phyloP scores from a whole-genome alignment of 2,329 filamentous ascomycete genomes.

The Paecilomyces sp. region DNA sequence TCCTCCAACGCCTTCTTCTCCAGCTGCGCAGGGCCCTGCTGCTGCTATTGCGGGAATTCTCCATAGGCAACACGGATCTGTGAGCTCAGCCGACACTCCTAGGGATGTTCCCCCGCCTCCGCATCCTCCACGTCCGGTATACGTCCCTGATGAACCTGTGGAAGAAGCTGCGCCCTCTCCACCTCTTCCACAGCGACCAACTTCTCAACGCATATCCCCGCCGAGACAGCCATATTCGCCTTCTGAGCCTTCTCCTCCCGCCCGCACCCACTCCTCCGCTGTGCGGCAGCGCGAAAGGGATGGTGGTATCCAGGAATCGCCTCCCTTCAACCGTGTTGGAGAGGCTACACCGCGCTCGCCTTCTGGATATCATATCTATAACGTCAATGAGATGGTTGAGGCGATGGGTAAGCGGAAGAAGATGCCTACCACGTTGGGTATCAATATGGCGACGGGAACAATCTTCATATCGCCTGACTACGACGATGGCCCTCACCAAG shows the following conservation, averaged over 20 bases:
- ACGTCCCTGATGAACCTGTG: slow-evolving; percentile 58
- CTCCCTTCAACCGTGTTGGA: slow-evolving; percentile 47
- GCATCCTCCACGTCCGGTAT: slow-evolving; percentile 38
- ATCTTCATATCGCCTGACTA: slow-evolving; percentile 85
- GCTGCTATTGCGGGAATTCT: slow-evolving; percentile 49
- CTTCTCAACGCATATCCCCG: slow-evolving; percentile 48
- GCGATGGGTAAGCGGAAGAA: slow-evolving; percentile 96
- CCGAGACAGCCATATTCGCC: slow-evolving; percentile 54
- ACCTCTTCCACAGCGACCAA: slow-evolving; percentile 56
- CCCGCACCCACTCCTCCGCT: slow-evolving; percentile 16
- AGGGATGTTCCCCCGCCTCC: slow-evolving; percentile 28
- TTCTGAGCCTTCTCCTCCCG: slow-evolving; percentile 47
- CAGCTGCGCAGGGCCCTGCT: slow-evolving; percentile 46
- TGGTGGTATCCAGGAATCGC: slow-evolving; percentile 42
- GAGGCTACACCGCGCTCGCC: slow-evolving; percentile 53
- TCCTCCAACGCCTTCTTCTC: slow-evolving; percentile 20
- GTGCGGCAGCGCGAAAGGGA: slow-evolving; percentile 31
- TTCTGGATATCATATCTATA: slow-evolving; percentile 87
- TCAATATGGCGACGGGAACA: slow-evolving; percentile 79
- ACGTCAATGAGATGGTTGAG: slow-evolving; percentile 96
- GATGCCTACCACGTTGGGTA: slow-evolving; percentile 94
- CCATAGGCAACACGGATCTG: slow-evolving; percentile 30
- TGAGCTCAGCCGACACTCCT: slow-evolving; percentile 18
- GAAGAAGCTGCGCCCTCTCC: slow-evolving; percentile 53
- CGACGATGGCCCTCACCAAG: slow-evolving; percentile 74